Base-by-base conservation (phyloP, 1,284 basidiomycete genomes). In the Microstroma glucosiphilum region DNA sequence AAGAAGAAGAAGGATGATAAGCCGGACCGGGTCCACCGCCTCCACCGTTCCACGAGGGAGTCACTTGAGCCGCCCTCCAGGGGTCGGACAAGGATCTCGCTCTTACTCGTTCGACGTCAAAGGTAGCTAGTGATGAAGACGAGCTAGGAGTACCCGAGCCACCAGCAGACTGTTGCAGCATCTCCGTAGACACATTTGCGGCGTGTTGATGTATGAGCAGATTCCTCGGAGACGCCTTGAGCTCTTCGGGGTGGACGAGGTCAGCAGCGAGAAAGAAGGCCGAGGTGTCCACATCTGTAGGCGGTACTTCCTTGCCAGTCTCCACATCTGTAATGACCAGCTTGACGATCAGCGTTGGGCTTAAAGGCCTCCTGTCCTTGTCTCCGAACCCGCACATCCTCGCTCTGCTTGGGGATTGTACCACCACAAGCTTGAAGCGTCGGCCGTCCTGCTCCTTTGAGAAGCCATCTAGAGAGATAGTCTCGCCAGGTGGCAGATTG, bases 371-470 rank as follows among this genome's bases (percentile, higher is more conserved):
- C 49, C 73, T 68, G 42, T 75, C 72, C 70, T 67, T 75, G 64
- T 74, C 73, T 9, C 73, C 73, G 40, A 75, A 75, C 4, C 73
- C 73, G 46, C 73, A 75, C 71, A 74, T 73, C 21, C 73, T 53
- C 6, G 72, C 71, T 23, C 73, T 61, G 40, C 64, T 70, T 11
- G 73, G 70, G 64, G 74, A 66, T 51, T 75, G 73, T 1, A 74
- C 70, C 0, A 75, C 70, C 0, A 69, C 68, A 4, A 75, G 68
- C 13, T 67, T 58, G 59, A 73, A 74, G 2, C 69, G 60, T 37
- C 53, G 66, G 54, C 60, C 60, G 23, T 61, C 46, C 40, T 41
- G 37, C 37, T 25, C 40, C 15, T 23, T 21, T 6, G 60, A 61
- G n/a, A 61, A 40, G 41, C 60, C 60, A 9, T 40, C 30, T 3